These are phyloP conservation scores for Calycina marina DNA, from an alignment of 2,329 filamentous ascomycete species.

Conservation along the genomic window DNA sequence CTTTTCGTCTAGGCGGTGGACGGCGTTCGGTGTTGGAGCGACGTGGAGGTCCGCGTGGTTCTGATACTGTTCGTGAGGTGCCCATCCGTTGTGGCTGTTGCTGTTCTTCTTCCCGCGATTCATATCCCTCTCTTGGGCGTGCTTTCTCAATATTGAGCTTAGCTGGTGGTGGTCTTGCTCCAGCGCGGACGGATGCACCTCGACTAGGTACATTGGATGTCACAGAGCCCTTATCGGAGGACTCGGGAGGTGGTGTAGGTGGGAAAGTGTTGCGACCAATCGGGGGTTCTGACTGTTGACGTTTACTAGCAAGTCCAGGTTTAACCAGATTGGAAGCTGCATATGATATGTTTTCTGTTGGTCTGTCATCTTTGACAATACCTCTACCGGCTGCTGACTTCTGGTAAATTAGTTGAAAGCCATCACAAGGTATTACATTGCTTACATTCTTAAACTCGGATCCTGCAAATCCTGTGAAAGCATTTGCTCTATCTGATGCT, in stretches of 20 bases:
- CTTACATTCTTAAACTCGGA: constrained; percentile 62
- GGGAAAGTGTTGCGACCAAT: constrained; percentile 73
- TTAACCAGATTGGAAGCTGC: constrained; percentile 90
- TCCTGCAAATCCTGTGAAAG: constrained; percentile 69
- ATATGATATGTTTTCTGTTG: constrained; percentile 73
- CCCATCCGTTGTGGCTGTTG: constrained; percentile 25
- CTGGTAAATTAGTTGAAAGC: constrained; percentile 23
- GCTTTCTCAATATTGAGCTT: constrained; percentile 48
- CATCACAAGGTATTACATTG: constrained; percentile 8
- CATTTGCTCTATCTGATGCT: constrained; percentile 66
- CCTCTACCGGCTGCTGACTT: constrained; percentile 35
- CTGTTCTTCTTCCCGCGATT: constrained; percentile 24
- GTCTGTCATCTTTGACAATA: constrained; percentile 61
- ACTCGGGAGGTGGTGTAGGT: constrained; percentile 92
- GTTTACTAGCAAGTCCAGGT: constrained; percentile 62
- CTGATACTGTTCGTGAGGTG: constrained; percentile 34
- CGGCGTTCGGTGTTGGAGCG: constrained; percentile 18
- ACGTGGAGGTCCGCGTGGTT: constrained; percentile 30
- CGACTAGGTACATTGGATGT: constrained; percentile 27
- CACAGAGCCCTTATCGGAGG: constrained; percentile 45
- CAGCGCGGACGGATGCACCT: constrained; percentile 45
- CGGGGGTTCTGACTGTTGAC: constrained; percentile 77
- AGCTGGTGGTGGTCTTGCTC: constrained; percentile 43
- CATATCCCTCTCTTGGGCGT: constrained; percentile 29
- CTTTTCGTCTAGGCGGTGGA: constrained; percentile 14